Evolutionary conservation across 352 stramenopile genomes (phyloP).

Genomic region (Phytophthora kernoviae): DNA sequence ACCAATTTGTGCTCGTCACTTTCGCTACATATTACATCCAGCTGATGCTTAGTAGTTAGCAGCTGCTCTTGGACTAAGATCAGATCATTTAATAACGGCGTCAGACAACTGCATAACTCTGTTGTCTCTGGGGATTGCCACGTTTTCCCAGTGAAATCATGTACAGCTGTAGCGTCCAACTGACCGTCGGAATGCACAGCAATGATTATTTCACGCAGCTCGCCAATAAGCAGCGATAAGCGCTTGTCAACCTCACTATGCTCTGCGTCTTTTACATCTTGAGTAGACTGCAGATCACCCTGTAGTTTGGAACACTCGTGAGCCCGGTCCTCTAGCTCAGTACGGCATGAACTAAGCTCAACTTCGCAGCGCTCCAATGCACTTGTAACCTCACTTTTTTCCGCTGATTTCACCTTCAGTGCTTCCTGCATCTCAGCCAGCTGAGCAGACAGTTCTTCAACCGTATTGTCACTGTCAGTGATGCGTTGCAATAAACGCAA

Average conservation of each 20-base stretch:
- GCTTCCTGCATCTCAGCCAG: slow-evolving; percentile 12
- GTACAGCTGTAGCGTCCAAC: background rate
- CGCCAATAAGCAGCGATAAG: slow-evolving; percentile 14
- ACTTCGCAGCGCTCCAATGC: slow-evolving; percentile 18
- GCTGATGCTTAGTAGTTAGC: slow-evolving; percentile 11
- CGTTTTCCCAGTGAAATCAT: slow-evolving; percentile 4
- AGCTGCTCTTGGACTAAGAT: slow-evolving; percentile 20
- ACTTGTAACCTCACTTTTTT: slow-evolving; percentile 15
- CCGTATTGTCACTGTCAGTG: slow-evolving; percentile 9
- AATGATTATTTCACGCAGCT: slow-evolving; percentile 17
- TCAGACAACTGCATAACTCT: slow-evolving; percentile 17
- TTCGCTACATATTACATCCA: slow-evolving; percentile 11
- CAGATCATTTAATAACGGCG: slow-evolving; percentile 13
- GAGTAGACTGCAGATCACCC: slow-evolving; percentile 17
- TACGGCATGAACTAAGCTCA: slow-evolving; percentile 17
- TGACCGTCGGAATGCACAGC: slow-evolving; percentile 5
- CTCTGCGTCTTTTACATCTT: slow-evolving; percentile 15
- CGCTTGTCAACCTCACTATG: slow-evolving; percentile 11
- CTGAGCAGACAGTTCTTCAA: slow-evolving; percentile 19
- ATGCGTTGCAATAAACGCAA: slow-evolving; percentile 11
- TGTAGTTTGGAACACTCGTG: slow-evolving; percentile 21
- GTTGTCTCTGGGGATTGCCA: slow-evolving; percentile 26
- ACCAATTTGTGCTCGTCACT: slow-evolving; percentile 15
- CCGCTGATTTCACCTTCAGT: slow-evolving; percentile 15
- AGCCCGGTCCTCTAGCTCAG: slow-evolving; percentile 17